Percentiles rank a stretch among this genome's conserved stretches.
Evolutionary conservation across 805 yeast genomes (phyloP).

Genomic region (Schwanniomyces occidentalis): DNA sequence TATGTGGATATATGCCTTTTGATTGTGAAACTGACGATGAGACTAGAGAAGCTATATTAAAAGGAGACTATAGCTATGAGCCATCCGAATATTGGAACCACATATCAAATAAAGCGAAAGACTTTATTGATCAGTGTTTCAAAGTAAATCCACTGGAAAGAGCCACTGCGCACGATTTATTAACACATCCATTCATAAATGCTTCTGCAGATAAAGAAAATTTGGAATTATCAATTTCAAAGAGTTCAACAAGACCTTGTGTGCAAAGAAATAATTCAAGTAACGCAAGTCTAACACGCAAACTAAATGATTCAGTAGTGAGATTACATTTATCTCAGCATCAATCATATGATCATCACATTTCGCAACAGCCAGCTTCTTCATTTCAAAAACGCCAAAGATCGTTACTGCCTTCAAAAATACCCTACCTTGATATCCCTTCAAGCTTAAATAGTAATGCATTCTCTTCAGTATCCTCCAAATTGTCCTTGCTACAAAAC

Average conservation of each 20-base stretch:
- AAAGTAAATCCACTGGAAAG: constrained; percentile 45
- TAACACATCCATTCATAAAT: constrained; percentile 43
- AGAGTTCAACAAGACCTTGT: background rate
- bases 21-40: constrained; percentile 72
- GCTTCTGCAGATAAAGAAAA: too few relatives aligned
- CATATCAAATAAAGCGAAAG: constrained; percentile 53
- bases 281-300: background rate
- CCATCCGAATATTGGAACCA: constrained; percentile 60
- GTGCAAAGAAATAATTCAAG: background rate
- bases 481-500: constrained; percentile 13
- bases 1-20: constrained; percentile 75
- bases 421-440: too few relatives aligned
- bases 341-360: background rate
- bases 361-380: too few relatives aligned
- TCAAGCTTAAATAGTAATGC: constrained; percentile 1
- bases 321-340: constrained; percentile 1
- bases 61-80: constrained; percentile 59
- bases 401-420: too few relatives aligned
- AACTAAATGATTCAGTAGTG: constrained; percentile 2
- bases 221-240: background rate
- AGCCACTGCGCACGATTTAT: constrained; percentile 44
- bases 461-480: constrained; percentile 11
- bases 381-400: background rate
- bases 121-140: constrained; percentile 59
- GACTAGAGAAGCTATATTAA: constrained; percentile 61